These are phyloP conservation scores for Metschnikowia lunata DNA, from an alignment of 805 yeast species.

Conservation along the genomic window DNA sequence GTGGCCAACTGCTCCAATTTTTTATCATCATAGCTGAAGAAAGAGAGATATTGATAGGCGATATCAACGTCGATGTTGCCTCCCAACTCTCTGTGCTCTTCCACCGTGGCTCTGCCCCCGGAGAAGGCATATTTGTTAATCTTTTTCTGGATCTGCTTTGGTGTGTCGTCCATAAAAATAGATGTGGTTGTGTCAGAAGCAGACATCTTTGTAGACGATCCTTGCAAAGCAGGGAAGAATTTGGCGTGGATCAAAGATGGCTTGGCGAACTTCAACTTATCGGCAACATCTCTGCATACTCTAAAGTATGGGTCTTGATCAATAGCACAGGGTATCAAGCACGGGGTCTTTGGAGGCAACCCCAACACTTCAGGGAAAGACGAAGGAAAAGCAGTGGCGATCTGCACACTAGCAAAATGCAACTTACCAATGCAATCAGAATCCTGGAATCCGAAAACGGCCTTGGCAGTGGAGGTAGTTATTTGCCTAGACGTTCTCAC, in stretches of 20 bases:
- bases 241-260: conserved; percentile 91
- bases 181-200: conserved; percentile 90
- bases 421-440: conserved; percentile 91
- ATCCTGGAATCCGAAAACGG: conserved; percentile 95
- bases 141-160: conserved; percentile 88
- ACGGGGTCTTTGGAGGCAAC: conserved; percentile 83
- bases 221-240: conserved; percentile 98
- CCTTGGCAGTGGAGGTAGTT: conserved; percentile 94
- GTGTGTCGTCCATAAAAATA: conserved; percentile 91
- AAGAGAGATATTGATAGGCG: conserved; percentile 86
- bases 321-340: conserved; percentile 97
- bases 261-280: conserved; percentile 81
- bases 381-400: conserved; percentile 92
- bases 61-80: conserved; percentile 96
- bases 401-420: conserved; percentile 95
- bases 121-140: conserved; percentile 95
- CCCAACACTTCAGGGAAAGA: conserved; percentile 93
- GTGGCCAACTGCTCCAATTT: conserved; percentile 58
- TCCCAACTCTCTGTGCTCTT: conserved; percentile 85
- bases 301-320: conserved; percentile 99
- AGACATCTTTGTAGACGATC: conserved; percentile 94
- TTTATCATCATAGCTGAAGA: conserved; percentile 86
- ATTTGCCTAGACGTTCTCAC: conserved; percentile 90
- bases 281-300: conserved; percentile 96
- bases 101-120: conserved; percentile 84